These are phyloP conservation scores for Solanum dulcamara DNA, from an alignment of 257 asterid species.

Conservation along the genomic window DNA sequence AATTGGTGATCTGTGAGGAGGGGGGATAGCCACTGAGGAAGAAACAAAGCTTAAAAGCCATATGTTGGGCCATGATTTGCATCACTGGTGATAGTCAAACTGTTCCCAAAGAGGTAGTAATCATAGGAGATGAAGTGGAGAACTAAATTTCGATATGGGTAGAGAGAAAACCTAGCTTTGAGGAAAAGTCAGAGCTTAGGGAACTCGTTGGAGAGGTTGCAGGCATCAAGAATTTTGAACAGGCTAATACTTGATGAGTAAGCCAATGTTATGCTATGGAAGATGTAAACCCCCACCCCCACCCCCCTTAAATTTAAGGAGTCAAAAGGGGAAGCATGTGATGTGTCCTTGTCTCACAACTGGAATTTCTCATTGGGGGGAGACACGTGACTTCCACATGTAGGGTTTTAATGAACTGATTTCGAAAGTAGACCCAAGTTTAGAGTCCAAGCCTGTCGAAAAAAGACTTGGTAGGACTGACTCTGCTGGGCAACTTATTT, in stretches of 20 bases:
- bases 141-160: no score
- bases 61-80: neutral
- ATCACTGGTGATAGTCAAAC: neutral
- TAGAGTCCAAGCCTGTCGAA: no score
- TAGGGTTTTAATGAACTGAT: neutral
- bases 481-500: no score
- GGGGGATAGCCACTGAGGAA: neutral
- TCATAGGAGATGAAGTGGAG: neutral
- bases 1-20: neutral
- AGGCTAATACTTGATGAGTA: neutral
- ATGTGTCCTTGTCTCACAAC: neutral
- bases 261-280: no score
- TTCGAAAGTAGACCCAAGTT: no score
- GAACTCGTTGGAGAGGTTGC: neutral
- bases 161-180: neutral
- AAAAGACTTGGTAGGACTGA: no score
- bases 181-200: neutral
- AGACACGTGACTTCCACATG: neutral
- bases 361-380: neutral
- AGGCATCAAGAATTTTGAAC: neutral
- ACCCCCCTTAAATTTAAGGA: no score
- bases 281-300: no score
- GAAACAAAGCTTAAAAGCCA: neutral
- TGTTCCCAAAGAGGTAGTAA: neutral
- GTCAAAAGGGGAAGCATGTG: neutral